Evolutionary conservation across 768 basidiomycete species (phyloP), one percentile per base, ranked within the genome.

Genomic region (Trametopsis cervina): DNA sequence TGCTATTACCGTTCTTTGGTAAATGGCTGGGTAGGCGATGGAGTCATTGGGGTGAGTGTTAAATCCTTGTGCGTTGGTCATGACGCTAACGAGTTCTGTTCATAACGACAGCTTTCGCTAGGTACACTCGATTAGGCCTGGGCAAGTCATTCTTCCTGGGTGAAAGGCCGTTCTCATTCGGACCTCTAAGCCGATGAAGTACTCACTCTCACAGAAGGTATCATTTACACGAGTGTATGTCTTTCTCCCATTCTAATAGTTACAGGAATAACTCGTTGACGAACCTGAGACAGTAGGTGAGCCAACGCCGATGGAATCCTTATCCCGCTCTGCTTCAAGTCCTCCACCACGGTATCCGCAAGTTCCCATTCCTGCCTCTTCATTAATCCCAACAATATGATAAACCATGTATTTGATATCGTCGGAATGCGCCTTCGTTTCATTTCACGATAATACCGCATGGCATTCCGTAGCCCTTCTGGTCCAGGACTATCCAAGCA

Each of bases 21-120:
- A 93, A 89, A 63, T 95, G 82, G 78, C 61, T 93, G 27, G 93
- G 93, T 24, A 74, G 93, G 59, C 77, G 77, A 62, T 91, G 85
- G 76, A 88, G 86, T 56, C 76, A 90, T 60, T 87, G 86, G 80
- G 79, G 92, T 94, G 57, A 63, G 83, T 74, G 4, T 46, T 23
- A 29, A n/a, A 21, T n/a, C 20, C 38, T 43, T 26, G 40, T 44
- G 29, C 33, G 26, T 51, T 44, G 7, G 42, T 35, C 44, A 41
- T 40, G 9, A 20, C n/a, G 37, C 42, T 40, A 44, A 33, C 21
- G n/a, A 51, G 45, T 22, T 26, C 50, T 40, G 37, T 45, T 40
- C 39, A 7, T 18, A 7, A 10, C 18, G 39, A 24, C 29, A 89
- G 88, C 79, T 20, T 89, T 82, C 59, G 75, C 75, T 4, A 78